phyloP scores from a whole-genome alignment of 805 yeast genomes.

The Ogataea dorogensis region DNA sequence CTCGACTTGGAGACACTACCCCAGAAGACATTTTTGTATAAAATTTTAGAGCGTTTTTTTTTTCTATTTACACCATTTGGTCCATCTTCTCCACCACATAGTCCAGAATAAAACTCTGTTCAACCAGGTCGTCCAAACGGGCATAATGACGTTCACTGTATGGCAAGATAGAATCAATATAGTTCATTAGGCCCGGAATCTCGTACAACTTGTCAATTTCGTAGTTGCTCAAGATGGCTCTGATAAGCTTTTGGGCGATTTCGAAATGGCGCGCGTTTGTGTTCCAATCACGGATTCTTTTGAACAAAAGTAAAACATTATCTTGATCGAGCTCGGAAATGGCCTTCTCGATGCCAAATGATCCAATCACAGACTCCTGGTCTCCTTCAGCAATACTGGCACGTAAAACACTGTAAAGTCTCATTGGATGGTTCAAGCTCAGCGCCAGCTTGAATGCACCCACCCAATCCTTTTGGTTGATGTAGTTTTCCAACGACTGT shows the following conservation, averaged over 20 bases:
- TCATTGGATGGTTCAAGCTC: constrained; percentile 86
- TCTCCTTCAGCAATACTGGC: constrained; percentile 56
- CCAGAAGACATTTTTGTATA: constrained; percentile 6
- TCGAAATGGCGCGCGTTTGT: constrained; percentile 78
- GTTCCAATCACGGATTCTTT: constrained; percentile 92
- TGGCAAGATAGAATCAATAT: constrained; percentile 77
- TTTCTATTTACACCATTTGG: constrained; percentile 29
- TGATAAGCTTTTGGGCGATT: constrained; percentile 75
- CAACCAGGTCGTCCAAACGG: constrained; percentile 76
- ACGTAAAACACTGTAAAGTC: constrained; percentile 73
- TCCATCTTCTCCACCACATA: constrained; percentile 80
- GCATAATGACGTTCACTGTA: constrained; percentile 83
- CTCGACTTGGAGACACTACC: constrained; percentile 9
- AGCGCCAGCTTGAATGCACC: constrained; percentile 85
- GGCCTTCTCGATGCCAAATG: constrained; percentile 59
- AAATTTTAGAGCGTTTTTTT: constrained; percentile 1
- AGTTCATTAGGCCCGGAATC: constrained; percentile 63
- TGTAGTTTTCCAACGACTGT: constrained; percentile 76
- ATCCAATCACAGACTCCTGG: constrained; percentile 51
- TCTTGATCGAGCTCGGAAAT: constrained; percentile 57
- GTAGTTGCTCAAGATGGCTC: constrained; percentile 58
- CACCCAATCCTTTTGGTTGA: constrained; percentile 75
- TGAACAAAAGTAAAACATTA: constrained; percentile 59
- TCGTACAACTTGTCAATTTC: constrained; percentile 56
- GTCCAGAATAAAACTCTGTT: constrained; percentile 82